phyloP scores from a whole-genome alignment of 495 filamentous ascomycete genomes.

The Penicillium cinerascens region DNA sequence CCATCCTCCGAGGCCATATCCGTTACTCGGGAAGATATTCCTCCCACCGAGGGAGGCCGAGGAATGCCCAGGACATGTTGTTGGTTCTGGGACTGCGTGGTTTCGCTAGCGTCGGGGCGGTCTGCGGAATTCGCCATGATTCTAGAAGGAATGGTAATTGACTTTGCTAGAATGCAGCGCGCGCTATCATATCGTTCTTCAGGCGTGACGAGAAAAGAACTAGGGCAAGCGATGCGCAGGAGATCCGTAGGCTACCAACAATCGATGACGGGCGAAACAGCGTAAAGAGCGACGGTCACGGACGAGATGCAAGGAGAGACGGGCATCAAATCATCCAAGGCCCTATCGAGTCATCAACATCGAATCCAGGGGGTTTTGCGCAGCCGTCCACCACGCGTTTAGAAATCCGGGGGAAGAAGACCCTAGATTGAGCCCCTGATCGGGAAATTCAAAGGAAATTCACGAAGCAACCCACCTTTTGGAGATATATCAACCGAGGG shows the following conservation, averaged over 20 bases:
- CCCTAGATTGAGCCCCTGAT: conserved; percentile 18
- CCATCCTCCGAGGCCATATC: conserved; percentile 62
- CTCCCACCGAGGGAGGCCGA: conserved; percentile 45
- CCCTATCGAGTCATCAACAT: conserved; percentile 9
- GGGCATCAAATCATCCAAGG: background rate
- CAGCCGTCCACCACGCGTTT: conserved; percentile 11
- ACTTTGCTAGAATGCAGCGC: conserved; percentile 12
- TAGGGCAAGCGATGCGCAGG: background rate
- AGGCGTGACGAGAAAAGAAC: background rate
- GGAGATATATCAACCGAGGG: background rate
- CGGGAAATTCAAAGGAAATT: conserved; percentile 4
- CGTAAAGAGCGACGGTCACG: conserved; percentile 17
- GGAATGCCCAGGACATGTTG: conserved; percentile 41
- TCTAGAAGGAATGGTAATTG: background rate
- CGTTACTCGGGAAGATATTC: conserved; percentile 84
- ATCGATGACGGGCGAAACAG: conserved; percentile 1
- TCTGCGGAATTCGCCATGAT: conserved; percentile 29
- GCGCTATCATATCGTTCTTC: conserved; percentile 21
- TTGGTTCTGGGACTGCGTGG: conserved; percentile 17
- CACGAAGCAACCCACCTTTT: conserved; percentile 9
- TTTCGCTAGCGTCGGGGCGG: conserved; percentile 26
- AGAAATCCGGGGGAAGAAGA: conserved; percentile 14
- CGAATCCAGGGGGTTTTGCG: background rate
- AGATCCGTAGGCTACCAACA: background rate
- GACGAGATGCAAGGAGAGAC: conserved; percentile 8